Evolutionary conservation across 176 grass and related monocot species (phyloP), one percentile per base, ranked within the genome.

Genomic region (Rhynchospora tenuis): DNA sequence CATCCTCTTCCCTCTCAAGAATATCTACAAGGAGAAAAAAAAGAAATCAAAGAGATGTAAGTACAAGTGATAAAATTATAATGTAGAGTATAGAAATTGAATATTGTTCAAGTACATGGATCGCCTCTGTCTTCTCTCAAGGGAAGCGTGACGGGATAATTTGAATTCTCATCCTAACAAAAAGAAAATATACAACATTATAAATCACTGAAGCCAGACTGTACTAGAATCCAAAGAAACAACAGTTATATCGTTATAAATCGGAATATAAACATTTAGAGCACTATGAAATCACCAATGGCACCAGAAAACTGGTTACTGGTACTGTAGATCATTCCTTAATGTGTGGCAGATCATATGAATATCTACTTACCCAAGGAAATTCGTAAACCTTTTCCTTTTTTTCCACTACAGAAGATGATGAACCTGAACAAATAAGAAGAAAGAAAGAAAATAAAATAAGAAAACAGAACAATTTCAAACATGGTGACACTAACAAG

Each of bases 1-100:
- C 87, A 89, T 93, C 91, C 65, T 96, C 93, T 82, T 93, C 87
- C 78, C 88, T 85, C 23, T 96, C 80, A 80, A 96, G 89, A 70
- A 93, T 91, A 86, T 93, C 93, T 96, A 80, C 54, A 80, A 88
- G 4, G 70, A 23, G 31, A 38, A 38, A 38, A 38, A 1, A 23
- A 81, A n/a, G n/a, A 64, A 62, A 28, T 65, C 20, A 12, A 69
- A 38, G 20, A 54, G 57, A 42, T 45, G 29, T 89, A 82, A 42
- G 14, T 6, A 58, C 0, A 9, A 79, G 28, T 59, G 67, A 38
- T 38, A 64, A 80, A 51, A 38, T 78, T 70, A 86, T 73, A 73
- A 62, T 12, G 61, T 43, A 31, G 61, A 23, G 13, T 56, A 77
- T 13, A 42, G 73, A 56, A 6, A 52, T 15, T 57, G 48, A 47